phyloP scores from a whole-genome alignment of 2,329 filamentous ascomycete genomes.

The Venturia oleaginea region DNA sequence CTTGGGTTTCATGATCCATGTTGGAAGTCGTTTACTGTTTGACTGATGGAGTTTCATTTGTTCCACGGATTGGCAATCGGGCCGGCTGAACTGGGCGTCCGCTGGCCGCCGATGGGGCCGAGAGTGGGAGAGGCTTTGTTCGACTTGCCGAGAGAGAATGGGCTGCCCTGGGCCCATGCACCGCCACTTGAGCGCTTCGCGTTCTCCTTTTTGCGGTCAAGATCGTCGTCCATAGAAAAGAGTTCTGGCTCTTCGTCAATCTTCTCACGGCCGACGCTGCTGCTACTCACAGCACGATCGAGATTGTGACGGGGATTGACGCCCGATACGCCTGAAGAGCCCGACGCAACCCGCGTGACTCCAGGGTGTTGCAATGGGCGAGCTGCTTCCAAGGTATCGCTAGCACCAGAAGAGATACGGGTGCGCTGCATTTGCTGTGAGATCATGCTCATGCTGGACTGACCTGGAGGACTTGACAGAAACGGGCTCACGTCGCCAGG shows the following conservation, averaged over 20 bases:
- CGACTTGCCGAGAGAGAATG: constrained; percentile 11
- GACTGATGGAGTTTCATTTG: background rate
- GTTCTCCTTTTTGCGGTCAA: constrained; percentile 13
- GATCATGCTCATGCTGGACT: constrained; percentile 52
- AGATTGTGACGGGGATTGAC: constrained; percentile 22
- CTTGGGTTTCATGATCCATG: background rate
- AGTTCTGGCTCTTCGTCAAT: constrained; percentile 35
- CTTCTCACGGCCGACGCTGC: constrained; percentile 30
- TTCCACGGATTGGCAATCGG: constrained; percentile 5
- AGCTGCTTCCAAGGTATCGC: constrained; percentile 24
- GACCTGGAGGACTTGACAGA: constrained; percentile 46
- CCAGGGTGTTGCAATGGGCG: constrained; percentile 50
- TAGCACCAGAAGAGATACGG: constrained; percentile 28
- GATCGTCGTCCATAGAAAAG: constrained; percentile 32
- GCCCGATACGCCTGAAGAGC: constrained; percentile 24
- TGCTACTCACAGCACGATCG: constrained; percentile 30
- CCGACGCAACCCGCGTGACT: constrained; percentile 41
- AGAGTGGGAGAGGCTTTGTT: constrained; percentile 25
- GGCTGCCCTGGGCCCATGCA: constrained; percentile 27
- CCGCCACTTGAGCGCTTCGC: constrained; percentile 29
- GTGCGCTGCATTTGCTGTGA: constrained; percentile 47
- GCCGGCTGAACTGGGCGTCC: background rate
- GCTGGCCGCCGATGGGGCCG: constrained; percentile 26
- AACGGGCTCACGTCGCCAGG: constrained; percentile 42
- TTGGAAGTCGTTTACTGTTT: background rate